Percentiles rank a stretch among this genome's conserved stretches.
Evolutionary conservation across 2,329 filamentous ascomycete species (phyloP).

Genomic region (Bisporella sp.): DNA sequence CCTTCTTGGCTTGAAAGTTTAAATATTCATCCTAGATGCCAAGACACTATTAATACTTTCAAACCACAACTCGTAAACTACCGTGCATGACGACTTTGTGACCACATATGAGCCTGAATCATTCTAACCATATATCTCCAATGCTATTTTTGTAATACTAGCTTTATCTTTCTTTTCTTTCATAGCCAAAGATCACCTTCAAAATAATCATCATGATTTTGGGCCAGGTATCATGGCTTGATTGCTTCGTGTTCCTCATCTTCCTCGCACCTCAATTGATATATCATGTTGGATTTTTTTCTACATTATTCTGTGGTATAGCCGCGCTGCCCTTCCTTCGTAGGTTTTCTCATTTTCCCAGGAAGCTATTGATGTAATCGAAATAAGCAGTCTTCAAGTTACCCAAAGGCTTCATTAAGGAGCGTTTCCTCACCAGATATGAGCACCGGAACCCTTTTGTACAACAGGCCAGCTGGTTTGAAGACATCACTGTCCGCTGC

Average conservation of each 20-base stretch:
- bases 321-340: constrained; percentile 63
- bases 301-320: constrained; percentile 50
- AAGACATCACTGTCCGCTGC: constrained; percentile 70
- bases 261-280: constrained; percentile 68
- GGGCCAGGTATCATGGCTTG: constrained; percentile 65
- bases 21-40: too few species aligned
- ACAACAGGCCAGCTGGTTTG: constrained; percentile 63
- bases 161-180: too few species aligned
- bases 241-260: constrained; percentile 66
- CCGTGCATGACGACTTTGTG: too few species aligned
- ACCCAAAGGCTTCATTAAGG: constrained; percentile 50
- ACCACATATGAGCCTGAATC: too few species aligned
- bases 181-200: too few species aligned
- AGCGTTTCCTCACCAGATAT: constrained; percentile 45
- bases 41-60: too few species aligned
- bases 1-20: too few species aligned
- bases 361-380: not conserved
- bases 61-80: too few species aligned
- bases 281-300: constrained; percentile 55
- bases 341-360: constrained; percentile 31
- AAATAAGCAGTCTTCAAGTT: constrained; percentile 44
- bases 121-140: too few species aligned
- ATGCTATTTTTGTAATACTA: too few species aligned
- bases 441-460: constrained; percentile 55
- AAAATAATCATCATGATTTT: constrained; percentile 53